Evolutionary conservation across 805 yeast genomes (phyloP), one percentile per base, ranked within the genome.

Genomic region (Candida taoyuanica): DNA sequence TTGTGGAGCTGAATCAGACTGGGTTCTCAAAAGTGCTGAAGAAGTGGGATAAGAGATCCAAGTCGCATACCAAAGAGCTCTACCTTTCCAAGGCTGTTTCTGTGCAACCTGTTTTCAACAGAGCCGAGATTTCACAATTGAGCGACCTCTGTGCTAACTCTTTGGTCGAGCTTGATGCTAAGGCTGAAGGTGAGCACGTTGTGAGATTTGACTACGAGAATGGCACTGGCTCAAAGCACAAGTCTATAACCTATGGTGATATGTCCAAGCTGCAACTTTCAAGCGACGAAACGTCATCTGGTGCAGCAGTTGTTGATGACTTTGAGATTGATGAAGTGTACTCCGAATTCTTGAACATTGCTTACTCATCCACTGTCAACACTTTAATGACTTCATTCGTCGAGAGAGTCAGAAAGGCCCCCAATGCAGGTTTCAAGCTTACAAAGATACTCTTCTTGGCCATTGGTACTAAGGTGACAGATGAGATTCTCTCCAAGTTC

Each of bases 21-120:
- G 98, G 98, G 12, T 93, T 93, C 62, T 81, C 94, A 17, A 93
- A 93, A 63, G 97, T 87, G 20, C 74, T 93, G 53, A 93, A 93
- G 60, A 93, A 93, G 65, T 93, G 98, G 98, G 98, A 93, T 63
- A 93, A 93, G 62, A 71, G 97, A 45, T 87, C 96, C 17, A 88
- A 91, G 55, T 85, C 96, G 3, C 95, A 86, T 50, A 88, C 96
- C 6, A 88, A 89, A 56, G 98, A 93, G 58, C 70, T 93, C 36
- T 93, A 89, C 58, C 70, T 93, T 34, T 79, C 87, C 21, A 83
- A 96, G 0, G 96, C 96, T 0, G 95, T 93, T 12, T 87, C 86
- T 44, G 96, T 93, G 5, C 98, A 93, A 61, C 98, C 98, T 0
- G 94, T 91, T 11, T 93, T 93, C 64, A 95, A 93, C 55, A 76